phyloP scores from a whole-genome alignment of 345 rosid genomes.

The Pugionium dolabratum region DNA sequence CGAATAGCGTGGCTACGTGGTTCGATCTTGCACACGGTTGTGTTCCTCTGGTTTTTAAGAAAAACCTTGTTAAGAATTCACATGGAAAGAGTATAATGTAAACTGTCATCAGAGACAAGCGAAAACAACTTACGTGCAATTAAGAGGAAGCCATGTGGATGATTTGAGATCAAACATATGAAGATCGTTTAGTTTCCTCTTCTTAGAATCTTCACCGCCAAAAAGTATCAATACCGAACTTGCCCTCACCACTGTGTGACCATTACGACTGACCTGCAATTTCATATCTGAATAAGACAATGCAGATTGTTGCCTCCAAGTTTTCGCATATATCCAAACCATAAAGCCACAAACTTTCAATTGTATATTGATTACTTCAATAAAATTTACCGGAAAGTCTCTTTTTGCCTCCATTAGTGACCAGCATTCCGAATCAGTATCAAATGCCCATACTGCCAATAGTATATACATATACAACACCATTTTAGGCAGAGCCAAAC shows the following conservation, averaged over 20 bases:
- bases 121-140: conserved; percentile 76
- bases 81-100: conserved; percentile 1
- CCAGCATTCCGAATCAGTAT: conserved; percentile 90
- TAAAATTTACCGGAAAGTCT: conserved; percentile 70
- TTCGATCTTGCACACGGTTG: conserved; percentile 84
- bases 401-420: conserved; percentile 93
- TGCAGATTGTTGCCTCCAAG: neutral
- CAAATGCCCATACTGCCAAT: conserved; percentile 78
- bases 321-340: neutral
- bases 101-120: neutral
- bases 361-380: neutral
- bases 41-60: conserved; percentile 60
- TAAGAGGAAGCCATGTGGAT: conserved; percentile 92
- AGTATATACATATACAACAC: conserved; percentile 13
- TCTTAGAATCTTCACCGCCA: conserved; percentile 93
- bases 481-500: conserved; percentile 14
- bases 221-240: conserved; percentile 76
- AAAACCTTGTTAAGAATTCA: conserved; percentile 15
- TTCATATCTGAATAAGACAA: neutral
- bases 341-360: conserved; percentile 7
- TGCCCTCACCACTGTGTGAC: conserved; percentile 90
- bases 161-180: conserved; percentile 97
- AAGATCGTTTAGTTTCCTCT: conserved; percentile 87
- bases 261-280: conserved; percentile 80
- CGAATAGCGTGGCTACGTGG: conserved; percentile 86